Conservation (phyloP, 345 rosid species). For the Aegle marmelos region DNA sequence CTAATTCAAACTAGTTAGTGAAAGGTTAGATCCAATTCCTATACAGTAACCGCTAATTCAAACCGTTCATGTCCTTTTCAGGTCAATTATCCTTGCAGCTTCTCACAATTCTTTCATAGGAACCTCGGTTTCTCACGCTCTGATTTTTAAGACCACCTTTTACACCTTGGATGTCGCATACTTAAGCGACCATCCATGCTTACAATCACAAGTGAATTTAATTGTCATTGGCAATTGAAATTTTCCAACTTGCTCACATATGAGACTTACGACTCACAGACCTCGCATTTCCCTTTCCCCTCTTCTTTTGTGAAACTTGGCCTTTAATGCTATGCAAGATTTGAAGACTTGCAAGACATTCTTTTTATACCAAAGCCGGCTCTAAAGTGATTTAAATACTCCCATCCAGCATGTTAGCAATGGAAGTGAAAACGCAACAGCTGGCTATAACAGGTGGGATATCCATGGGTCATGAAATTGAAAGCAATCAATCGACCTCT, state of each 20-base stretch:
- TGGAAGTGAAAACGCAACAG: background rate
- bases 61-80: background rate
- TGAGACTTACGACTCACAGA: background rate
- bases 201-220: background rate
- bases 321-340: background rate
- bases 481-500: background rate
- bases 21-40: background rate
- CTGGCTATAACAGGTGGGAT: slow-evolving; percentile 20
- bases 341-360: slow-evolving; percentile 1
- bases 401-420: background rate
- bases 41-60: background rate
- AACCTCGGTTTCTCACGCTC: background rate
- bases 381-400: background rate
- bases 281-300: background rate
- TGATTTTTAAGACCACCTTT: background rate
- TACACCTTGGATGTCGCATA: background rate
- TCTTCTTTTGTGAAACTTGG: background rate
- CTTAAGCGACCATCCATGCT: background rate
- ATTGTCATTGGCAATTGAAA: background rate
- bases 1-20: background rate
- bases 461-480: background rate
- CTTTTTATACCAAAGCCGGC: background rate
- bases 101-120: background rate
- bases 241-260: background rate
- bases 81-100: background rate